phyloP scores from a whole-genome alignment of 192 early-diverging fungal genomes.

The Spinellus fusiger region DNA sequence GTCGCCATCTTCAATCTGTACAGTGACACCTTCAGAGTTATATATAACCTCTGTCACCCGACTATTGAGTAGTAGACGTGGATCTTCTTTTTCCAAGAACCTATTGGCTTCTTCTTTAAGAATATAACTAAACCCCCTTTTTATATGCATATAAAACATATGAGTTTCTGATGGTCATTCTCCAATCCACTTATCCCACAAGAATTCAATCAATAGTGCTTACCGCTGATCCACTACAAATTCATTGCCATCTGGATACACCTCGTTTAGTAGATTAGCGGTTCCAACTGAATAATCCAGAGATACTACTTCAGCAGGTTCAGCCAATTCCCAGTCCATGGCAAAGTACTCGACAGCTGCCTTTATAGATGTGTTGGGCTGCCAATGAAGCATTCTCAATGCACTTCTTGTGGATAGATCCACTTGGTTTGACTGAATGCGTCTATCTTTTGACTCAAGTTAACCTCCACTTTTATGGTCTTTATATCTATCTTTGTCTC shows the following conservation, averaged over 20 bases:
- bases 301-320: slow-evolving; percentile 28
- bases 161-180: too few relatives aligned
- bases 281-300: slow-evolving; percentile 28
- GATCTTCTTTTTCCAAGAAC: slow-evolving; percentile 11
- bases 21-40: slow-evolving; percentile 13
- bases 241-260: slow-evolving; percentile 20
- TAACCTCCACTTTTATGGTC: too few relatives aligned
- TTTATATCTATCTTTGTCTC: background rate
- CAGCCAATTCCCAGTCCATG: slow-evolving; percentile 30
- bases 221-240: slow-evolving; percentile 34
- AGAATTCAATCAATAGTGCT: background rate
- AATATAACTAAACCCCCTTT: slow-evolving; percentile 32
- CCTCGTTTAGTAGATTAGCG: slow-evolving; percentile 12
- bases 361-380: slow-evolving; percentile 15
- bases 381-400: slow-evolving; percentile 25
- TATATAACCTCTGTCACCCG: slow-evolving; percentile 26
- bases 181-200: background rate
- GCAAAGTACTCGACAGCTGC: slow-evolving; percentile 32
- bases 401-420: slow-evolving; percentile 32
- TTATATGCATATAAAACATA: background rate
- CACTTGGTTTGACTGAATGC: slow-evolving; percentile 7
- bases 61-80: slow-evolving; percentile 25
- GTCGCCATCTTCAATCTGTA: slow-evolving; percentile 17
- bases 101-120: slow-evolving; percentile 16
- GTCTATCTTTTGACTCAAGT: background rate